These are phyloP conservation scores for Epichloe sp. DNA, from an alignment of 2,329 filamentous ascomycete genomes.

Conservation along the genomic window DNA sequence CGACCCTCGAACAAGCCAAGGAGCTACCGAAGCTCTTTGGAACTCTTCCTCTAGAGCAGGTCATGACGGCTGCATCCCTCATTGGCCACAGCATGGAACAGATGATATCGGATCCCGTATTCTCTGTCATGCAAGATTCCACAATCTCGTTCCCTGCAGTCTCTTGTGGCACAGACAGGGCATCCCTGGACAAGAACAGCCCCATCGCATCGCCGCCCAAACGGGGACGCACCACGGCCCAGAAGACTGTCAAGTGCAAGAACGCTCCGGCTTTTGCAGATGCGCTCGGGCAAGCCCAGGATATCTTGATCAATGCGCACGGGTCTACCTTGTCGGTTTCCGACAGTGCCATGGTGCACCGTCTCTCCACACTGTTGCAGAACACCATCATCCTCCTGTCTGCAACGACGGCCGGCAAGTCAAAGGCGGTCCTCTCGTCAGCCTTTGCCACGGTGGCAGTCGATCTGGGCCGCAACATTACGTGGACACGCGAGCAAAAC, in stretches of 20 bases:
- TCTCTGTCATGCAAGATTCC: conserved; percentile 83
- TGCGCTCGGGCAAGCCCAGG: conserved; percentile 51
- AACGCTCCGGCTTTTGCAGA: conserved; percentile 36
- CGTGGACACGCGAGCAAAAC: conserved; percentile 51
- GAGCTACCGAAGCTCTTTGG: conserved; percentile 28
- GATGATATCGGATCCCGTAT: conserved; percentile 69
- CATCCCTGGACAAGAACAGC: conserved; percentile 22
- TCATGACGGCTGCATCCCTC: conserved; percentile 54
- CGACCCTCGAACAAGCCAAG: conserved; percentile 37
- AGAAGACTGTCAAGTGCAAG: conserved; percentile 18
- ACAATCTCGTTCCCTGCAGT: conserved; percentile 77
- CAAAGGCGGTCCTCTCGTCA: conserved; percentile 33
- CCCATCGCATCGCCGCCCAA: conserved; percentile 23
- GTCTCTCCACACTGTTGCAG: conserved; percentile 49
- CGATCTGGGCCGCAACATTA: conserved; percentile 58
- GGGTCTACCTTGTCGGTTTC: conserved; percentile 37
- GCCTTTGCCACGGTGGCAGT: conserved; percentile 49
- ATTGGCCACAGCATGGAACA: conserved; percentile 56
- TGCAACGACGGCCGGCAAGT: conserved; percentile 38
- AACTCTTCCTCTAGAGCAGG: conserved; percentile 34
- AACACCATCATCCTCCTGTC: conserved; percentile 54
- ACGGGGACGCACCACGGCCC: conserved; percentile 14
- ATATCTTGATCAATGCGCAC: conserved; percentile 52
- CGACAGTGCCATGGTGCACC: conserved; percentile 48
- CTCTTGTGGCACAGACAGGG: conserved; percentile 27